Evolutionary conservation across 306 rosid species (phyloP).

Genomic region (Hippophae gyantsensis): DNA sequence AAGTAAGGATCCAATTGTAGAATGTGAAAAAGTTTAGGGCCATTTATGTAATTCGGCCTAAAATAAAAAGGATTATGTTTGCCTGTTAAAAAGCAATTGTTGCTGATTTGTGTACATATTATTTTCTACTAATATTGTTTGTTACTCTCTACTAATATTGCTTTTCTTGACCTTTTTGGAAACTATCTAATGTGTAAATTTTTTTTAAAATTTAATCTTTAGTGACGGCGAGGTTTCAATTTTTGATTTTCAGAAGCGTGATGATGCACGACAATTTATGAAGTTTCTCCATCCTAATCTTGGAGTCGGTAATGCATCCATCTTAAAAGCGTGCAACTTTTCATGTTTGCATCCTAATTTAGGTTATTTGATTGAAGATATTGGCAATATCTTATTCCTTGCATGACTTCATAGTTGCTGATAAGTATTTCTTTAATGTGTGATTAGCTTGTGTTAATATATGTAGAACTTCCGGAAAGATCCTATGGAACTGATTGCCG

Average conservation of each 20-base stretch:
- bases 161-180: not conserved
- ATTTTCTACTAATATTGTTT: not conserved
- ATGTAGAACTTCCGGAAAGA: constrained; percentile 91
- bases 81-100: too few relatives aligned
- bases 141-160: not conserved
- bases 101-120: not conserved
- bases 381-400: too few relatives aligned
- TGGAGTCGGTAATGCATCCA: constrained; percentile 66
- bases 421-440: constrained; percentile 6
- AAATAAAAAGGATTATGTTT: too few relatives aligned
- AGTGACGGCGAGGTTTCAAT: constrained; percentile 12
- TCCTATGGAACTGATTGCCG: constrained; percentile 98
- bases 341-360: constrained; percentile 10
- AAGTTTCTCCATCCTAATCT: constrained; percentile 98
- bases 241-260: constrained; percentile 61
- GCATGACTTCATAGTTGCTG: not conserved
- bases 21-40: too few relatives aligned
- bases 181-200: not conserved
- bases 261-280: constrained; percentile 95
- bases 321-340: constrained; percentile 1
- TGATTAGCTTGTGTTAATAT: constrained; percentile 15
- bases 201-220: not conserved
- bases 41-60: too few relatives aligned
- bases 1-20: too few relatives aligned
- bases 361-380: constrained; percentile 1